Conservation (phyloP, 371 early-diverging fungal genomes). For the Mucor piriformis region DNA sequence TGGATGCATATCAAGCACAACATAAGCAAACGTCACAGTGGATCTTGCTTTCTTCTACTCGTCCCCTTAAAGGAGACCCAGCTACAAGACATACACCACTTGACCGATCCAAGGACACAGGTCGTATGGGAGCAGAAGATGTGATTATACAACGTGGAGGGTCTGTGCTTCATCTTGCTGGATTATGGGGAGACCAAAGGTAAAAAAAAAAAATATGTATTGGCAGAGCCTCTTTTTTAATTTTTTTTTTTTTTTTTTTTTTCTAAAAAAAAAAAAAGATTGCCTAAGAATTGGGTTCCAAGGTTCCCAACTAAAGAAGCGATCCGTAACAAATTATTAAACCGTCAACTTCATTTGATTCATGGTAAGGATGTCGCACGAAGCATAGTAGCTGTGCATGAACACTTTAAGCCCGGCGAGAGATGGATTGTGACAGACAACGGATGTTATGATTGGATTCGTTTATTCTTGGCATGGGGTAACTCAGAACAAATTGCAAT, state of each 20-base stretch:
- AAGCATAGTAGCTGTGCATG: constrained; percentile 41
- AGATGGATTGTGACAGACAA: constrained; percentile 51
- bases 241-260: background rate
- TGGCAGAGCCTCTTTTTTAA: background rate
- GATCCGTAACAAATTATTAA: constrained; percentile 35
- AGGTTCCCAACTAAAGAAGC: constrained; percentile 39
- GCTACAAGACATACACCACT: constrained; percentile 43
- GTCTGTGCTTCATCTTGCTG: constrained; percentile 45
- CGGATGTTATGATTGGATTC: constrained; percentile 47
- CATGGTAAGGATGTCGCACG: constrained; percentile 53
- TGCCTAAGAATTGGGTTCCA: constrained; percentile 49
- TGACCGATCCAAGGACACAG: constrained; percentile 38
- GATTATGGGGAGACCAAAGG: constrained; percentile 51
- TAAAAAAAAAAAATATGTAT: constrained; percentile 6
- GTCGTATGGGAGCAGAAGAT: constrained; percentile 40
- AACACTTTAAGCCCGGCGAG: constrained; percentile 32
- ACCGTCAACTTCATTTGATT: constrained; percentile 47
- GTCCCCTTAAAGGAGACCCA: constrained; percentile 32
- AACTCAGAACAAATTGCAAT: constrained; percentile 33
- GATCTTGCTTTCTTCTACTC: constrained; percentile 48
- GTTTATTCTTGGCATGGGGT: constrained; percentile 44
- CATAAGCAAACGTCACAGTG: constrained; percentile 32
- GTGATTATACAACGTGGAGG: constrained; percentile 33
- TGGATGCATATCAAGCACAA: constrained; percentile 34
- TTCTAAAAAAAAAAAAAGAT: constrained; percentile 12